Evolutionary conservation across 257 asterid genomes (phyloP).

Genomic region (Verbena officinalis): DNA sequence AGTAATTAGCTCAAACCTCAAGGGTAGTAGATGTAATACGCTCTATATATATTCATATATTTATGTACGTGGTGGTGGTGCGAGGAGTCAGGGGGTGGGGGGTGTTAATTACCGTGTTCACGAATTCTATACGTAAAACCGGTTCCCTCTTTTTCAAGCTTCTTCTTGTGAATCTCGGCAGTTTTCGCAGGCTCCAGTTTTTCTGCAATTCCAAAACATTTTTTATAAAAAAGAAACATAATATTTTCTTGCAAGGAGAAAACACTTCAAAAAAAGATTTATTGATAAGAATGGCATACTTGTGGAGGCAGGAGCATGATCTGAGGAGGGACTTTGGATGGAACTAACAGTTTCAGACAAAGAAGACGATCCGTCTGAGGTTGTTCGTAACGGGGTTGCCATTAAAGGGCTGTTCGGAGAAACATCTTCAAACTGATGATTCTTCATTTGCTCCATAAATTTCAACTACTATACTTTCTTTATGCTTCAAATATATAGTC

Average conservation of each 20-base stretch:
- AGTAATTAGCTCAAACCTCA: no score
- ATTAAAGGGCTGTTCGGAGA: constrained; percentile 32
- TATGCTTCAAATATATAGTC: no score
- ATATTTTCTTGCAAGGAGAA: background rate
- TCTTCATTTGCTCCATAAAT: constrained; percentile 28
- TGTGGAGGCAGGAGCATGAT: constrained; percentile 34
- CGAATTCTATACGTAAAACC: constrained; percentile 69
- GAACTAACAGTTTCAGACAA: constrained; percentile 45
- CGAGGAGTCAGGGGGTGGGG: no score
- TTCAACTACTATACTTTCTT: background rate
- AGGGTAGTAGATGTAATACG: no score
- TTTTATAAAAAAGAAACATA: background rate
- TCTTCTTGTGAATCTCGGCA: constrained; percentile 35
- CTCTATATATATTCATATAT: no score
- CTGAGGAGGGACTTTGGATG: constrained; percentile 44
- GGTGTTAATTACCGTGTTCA: constrained; percentile 78
- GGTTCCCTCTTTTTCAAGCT: constrained; percentile 45
- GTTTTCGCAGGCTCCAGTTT: constrained; percentile 30
- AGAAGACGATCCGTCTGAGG: constrained; percentile 42
- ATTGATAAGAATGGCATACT: constrained; percentile 28
- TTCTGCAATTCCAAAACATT: constrained; percentile 36
- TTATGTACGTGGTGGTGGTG: no score
- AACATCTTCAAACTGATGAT: constrained; percentile 30
- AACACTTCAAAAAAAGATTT: no score
- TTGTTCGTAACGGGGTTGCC: constrained; percentile 33